Base-by-base conservation (phyloP, 768 basidiomycete genomes). In the Leccinellum luteum region DNA sequence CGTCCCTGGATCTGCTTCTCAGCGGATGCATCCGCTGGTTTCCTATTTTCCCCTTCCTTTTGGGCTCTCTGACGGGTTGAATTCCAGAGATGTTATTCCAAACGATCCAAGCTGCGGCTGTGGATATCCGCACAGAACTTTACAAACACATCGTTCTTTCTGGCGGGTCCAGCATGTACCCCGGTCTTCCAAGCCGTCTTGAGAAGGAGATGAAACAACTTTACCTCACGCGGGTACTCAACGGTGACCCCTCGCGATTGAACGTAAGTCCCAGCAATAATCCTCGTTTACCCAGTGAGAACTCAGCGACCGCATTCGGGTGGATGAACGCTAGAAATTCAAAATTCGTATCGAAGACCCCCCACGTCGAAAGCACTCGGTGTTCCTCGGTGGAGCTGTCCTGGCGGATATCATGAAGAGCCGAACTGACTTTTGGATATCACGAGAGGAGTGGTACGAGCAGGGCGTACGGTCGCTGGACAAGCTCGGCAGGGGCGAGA, bases 141-240 rank as follows among this genome's bases (percentile, higher is more conserved):
- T 99, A 98, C 82, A 97, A 97, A 70, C 97, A 98, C 73, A 87
- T 98, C 64, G 96, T 99, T 13, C 86, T 99, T 27, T 97, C 94
- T 4, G 97, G 97, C 52, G 97, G 97, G 7, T 96, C 94, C 3
- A 94, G 92, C 73, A 98, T 98, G 96, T 98, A 98, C 71, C 96
- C 97, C 30, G 97, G 97, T 27, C 84, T 99, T 55, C 97, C 97
- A 12, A 93, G 90, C 70, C 86, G 97, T 48, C 80, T 99, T 45
- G 97, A 98, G 76, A 98, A 98, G 79, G 96, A 99, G 79, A 94
- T 98, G 90, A 98, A 98, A 75, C 97, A 98, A 73, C 80, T 98
- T n/a, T 94, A 98, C 73, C 82, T 99, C 59, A 90, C 91, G 2
- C 81, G 86, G n/a, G 92, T 98, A 17, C 80, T 98, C 47, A 80